Conservation (phyloP, 306 rosid species). For the Glycine tomentella region DNA sequence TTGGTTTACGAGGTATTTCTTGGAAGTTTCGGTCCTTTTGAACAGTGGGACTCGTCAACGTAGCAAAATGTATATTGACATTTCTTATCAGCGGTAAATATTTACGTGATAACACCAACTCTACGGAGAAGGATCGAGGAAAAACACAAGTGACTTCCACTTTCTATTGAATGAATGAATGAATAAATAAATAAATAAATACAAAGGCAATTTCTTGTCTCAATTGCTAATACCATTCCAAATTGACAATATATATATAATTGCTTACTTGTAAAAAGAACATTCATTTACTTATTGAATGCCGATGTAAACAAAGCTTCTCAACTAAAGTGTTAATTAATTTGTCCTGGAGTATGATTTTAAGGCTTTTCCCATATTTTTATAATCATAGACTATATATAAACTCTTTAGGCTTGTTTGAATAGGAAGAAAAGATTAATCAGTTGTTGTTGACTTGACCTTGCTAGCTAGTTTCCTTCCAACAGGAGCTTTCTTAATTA, state of each 20-base stretch:
- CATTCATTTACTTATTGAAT: not conserved
- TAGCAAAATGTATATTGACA: not conserved
- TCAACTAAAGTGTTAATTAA: not conserved
- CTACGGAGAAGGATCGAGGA: slow-evolving; percentile 21
- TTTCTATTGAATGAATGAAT: not conserved
- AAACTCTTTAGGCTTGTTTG: not conserved
- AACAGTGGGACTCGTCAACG: not conserved
- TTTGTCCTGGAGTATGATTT: not conserved
- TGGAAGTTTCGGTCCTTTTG: slow-evolving; percentile 25
- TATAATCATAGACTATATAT: not conserved
- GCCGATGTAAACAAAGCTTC: slow-evolving; percentile 15
- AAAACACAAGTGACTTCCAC: slow-evolving; percentile 20
- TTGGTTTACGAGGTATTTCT: not conserved
- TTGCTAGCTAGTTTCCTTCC: slow-evolving; percentile 30
- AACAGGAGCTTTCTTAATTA: not conserved
- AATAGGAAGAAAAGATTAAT: not conserved
- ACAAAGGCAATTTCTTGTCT: not conserved
- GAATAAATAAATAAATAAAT: not conserved
- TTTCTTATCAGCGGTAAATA: slow-evolving; percentile 6
- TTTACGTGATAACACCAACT: not conserved
- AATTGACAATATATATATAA: slow-evolving; percentile 9
- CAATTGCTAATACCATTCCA: not conserved
- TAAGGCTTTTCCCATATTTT: not conserved
- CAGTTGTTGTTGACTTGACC: slow-evolving; percentile 48
- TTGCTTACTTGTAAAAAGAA: not conserved